Base-by-base conservation (phyloP, 2,329 filamentous ascomycete genomes). In the Sclerotinia spermophila region DNA sequence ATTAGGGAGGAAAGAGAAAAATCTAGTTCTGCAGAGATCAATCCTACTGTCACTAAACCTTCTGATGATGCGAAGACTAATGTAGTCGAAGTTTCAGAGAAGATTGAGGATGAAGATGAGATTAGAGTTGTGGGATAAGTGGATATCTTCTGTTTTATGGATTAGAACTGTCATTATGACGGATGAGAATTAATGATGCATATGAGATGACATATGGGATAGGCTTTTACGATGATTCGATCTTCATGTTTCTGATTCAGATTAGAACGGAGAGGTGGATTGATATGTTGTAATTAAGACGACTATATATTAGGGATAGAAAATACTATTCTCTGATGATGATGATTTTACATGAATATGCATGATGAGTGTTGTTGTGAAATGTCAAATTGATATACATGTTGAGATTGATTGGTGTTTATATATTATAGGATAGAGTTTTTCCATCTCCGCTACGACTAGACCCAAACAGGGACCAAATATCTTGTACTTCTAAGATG, bases 1-100 rank as follows among this genome's bases (percentile, higher is more conserved):
- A 69, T 69, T 30, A 69, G 40, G 21, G 67, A 64, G 44, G 58
- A 55, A 27, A 53, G 59, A 30, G 67, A 69, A 30, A 56, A 65
- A 24, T 53, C 48, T 30, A 51, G 59, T n/a, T 33, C 11, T 33
- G 38, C 24, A 30, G 67, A 69, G 35, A 65, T 27, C 8, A 61
- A 13, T 30, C 2, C 30, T 24, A 24, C 45, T n/a, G 27, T 24
- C 0, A 33, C 5, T 1, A 48, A 35, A n/a, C 6, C 6, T 61
- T 35, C 56, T 27, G 10, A 3, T 19, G 4, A 11, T 2, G 15
- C 4, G 55, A 42, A 56, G 40, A 45, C 30, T 24, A 42, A 7
- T 33, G 42, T 10, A 24, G 27, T 45, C n/a, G 42, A 6, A 0
- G 42, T 17, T 13, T 24, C 10, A 30, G 59, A 33, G 11, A 45